Evolutionary conservation across 2,329 filamentous ascomycete genomes (phyloP).

Genomic region (Monilinia vaccinii-corymbosi): DNA sequence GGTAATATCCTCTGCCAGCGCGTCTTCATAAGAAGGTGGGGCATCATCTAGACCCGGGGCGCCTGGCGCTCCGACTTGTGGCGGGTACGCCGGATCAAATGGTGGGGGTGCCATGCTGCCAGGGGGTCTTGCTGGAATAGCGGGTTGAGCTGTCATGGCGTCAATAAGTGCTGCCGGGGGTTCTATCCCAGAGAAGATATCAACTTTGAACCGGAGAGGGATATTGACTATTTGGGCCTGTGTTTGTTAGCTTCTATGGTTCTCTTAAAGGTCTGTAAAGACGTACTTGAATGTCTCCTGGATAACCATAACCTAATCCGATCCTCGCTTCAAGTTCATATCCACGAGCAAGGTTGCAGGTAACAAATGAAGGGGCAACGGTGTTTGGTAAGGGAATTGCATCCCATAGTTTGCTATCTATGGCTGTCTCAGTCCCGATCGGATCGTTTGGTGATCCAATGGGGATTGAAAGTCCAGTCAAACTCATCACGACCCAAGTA

Average conservation of each 20-base stretch:
- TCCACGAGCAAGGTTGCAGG: slow-evolving; percentile 74
- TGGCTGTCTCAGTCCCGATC: slow-evolving; percentile 55
- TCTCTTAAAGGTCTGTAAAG: background rate
- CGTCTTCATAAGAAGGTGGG: slow-evolving; percentile 93
- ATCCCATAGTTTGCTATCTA: slow-evolving; percentile 68
- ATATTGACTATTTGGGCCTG: slow-evolving; percentile 68
- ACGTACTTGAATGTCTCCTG: slow-evolving; percentile 33
- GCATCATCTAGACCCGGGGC: slow-evolving; percentile 56
- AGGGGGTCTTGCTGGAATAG: slow-evolving; percentile 18
- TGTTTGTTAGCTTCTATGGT: slow-evolving; percentile 12
- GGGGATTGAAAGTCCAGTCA: slow-evolving; percentile 61
- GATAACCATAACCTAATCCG: slow-evolving; percentile 64
- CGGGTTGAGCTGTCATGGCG: slow-evolving; percentile 39
- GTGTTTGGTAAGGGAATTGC: slow-evolving; percentile 68
- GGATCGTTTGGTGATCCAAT: slow-evolving; percentile 52
- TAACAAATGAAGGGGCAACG: slow-evolving; percentile 75
- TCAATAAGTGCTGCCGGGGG: slow-evolving; percentile 70
- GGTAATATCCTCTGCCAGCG: slow-evolving; percentile 65
- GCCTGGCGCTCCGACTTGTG: slow-evolving; percentile 41
- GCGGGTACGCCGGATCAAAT: slow-evolving; percentile 47
- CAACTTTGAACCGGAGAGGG: slow-evolving; percentile 68
- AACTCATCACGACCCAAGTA: slow-evolving; percentile 67
- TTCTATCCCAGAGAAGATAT: slow-evolving; percentile 80
- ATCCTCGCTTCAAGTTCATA: slow-evolving; percentile 81
- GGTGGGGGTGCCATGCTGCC: slow-evolving; percentile 20